Percentiles rank a stretch among this genome's conserved stretches.
These are phyloP conservation scores for Russula ochroleuca DNA, from an alignment of 768 basidiomycete genomes.

Conservation along the genomic window DNA sequence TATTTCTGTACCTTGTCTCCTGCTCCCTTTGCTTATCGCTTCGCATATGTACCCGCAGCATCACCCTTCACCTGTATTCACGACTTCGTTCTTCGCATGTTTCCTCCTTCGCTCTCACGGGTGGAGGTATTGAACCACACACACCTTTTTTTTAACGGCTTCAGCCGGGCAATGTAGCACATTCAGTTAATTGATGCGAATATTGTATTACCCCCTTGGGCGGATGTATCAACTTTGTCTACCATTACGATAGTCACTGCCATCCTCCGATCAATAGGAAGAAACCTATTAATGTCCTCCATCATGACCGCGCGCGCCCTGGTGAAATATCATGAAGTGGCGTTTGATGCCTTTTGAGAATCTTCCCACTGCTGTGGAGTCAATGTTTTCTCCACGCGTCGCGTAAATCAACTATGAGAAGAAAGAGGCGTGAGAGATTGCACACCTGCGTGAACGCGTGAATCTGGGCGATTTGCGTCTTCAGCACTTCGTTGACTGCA, in stretches of 20 bases:
- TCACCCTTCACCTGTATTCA: not conserved
- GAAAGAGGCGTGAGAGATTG: not conserved
- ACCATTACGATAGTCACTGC: not conserved
- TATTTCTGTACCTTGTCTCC: not conserved
- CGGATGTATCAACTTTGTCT: not conserved
- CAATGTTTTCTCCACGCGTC: slow-evolving; percentile 55
- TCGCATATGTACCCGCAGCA: not conserved
- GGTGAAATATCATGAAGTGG: not conserved
- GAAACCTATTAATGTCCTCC: not conserved
- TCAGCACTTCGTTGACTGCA: slow-evolving; percentile 73
- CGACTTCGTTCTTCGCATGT: not conserved
- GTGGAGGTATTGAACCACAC: not conserved
- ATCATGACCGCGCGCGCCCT: not conserved
- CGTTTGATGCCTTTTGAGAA: slow-evolving; percentile 34
- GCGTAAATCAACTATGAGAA: not conserved
- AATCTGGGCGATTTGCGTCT: slow-evolving; percentile 70
- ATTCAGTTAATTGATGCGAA: not conserved
- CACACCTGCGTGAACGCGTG: slow-evolving; percentile 86
- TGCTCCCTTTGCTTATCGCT: not conserved
- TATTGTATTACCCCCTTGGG: slow-evolving; percentile 1
- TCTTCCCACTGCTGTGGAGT: slow-evolving; percentile 65
- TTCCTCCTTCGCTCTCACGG: not conserved
- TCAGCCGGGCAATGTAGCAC: not conserved
- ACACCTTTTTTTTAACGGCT: not conserved
- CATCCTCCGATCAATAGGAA: slow-evolving; percentile 3